Base-by-base conservation (phyloP, 805 yeast genomes). In the Starmerella gropengiesseri region DNA sequence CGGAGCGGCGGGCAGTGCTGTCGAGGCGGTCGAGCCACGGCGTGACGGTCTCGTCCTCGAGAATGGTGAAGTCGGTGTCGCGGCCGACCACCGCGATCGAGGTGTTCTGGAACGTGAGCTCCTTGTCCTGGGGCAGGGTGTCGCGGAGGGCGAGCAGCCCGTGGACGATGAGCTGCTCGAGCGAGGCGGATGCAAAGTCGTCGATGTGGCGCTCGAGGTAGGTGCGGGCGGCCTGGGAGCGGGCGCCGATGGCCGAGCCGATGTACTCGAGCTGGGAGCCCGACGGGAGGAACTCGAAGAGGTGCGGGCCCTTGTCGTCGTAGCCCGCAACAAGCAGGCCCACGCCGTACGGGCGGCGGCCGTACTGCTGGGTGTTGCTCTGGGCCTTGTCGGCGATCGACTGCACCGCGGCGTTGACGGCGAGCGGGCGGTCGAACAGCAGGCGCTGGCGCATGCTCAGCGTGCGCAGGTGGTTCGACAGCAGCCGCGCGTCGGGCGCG, bases 211-310 rank as follows among this genome's bases (percentile, higher is more conserved):
- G 78, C 64, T 91, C 99, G 59, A 91, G 67, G 55, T 85, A 91
- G 2, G 99, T 91, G 67, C 94, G 77, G 13, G 95, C 96, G 39
- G 97, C 97, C 65, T 91, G 99, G 2, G 97, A 89, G 60, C 99
- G 75, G 8, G 99, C 97, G 36, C 99, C 99, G 57, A 91, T 85
- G 28, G 98, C 94, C 11, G 95, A 78, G 27, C 95, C 97, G 54
- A 73, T 75, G 60, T 87, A 82, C 63, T 91, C 97, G 55, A 86
- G 69, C 18, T 81, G 91, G 20, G 89, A 78, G 2, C 99, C 99
- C 7, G 94, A 80, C 14, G 99, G 98, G 60, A 83, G 89, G 65
- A 91, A 91, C 67, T 91, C 99, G 62, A 76, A 78, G 49, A 91
- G 66, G 63, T 91, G 98, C 7, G 97, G 81, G 12, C 98, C 98